Evolutionary conservation across 345 rosid species (phyloP).

Genomic region (Dipteronia dyeriana): DNA sequence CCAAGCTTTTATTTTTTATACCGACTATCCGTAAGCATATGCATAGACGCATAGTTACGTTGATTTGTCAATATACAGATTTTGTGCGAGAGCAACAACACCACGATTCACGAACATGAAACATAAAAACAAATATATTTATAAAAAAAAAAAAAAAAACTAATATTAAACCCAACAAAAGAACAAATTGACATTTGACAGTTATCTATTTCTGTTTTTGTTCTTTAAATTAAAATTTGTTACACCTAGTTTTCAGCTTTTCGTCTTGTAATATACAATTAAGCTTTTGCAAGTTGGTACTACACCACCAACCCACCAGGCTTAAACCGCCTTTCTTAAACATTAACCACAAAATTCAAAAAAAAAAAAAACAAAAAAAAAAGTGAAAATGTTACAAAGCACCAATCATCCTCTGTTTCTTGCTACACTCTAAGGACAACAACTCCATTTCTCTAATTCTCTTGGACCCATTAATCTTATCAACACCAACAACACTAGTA

Average conservation of each 20-base stretch:
- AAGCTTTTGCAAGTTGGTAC: slow-evolving; percentile 36
- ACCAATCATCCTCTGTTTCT: slow-evolving; percentile 69
- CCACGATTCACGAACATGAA: slow-evolving; percentile 3
- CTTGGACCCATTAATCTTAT: slow-evolving; percentile 41
- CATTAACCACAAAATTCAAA: slow-evolving; percentile 20
- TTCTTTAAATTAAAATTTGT: neutral
- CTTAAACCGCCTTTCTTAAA: slow-evolving; percentile 4
- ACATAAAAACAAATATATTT: too few species aligned
- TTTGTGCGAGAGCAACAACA: slow-evolving; percentile 20
- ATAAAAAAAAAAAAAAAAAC: neutral
- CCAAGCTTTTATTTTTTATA: neutral
- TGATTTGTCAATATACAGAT: slow-evolving; percentile 10
- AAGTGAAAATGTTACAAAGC: slow-evolving; percentile 52
- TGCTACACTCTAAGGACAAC: slow-evolving; percentile 54
- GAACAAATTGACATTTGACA: slow-evolving; percentile 27
- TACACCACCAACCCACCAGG: slow-evolving; percentile 1
- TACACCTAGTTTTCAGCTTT: slow-evolving; percentile 41
- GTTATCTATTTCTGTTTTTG: slow-evolving; percentile 21
- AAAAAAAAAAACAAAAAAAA: neutral
- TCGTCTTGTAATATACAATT: slow-evolving; percentile 52
- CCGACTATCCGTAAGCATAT: neutral
- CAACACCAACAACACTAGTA: slow-evolving; percentile 14
- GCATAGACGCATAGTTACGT: neutral
- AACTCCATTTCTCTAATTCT: slow-evolving; percentile 62
- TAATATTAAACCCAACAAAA: neutral